phyloP scores from a whole-genome alignment of 208 protist genomes.

The Crithidia expoeki region DNA sequence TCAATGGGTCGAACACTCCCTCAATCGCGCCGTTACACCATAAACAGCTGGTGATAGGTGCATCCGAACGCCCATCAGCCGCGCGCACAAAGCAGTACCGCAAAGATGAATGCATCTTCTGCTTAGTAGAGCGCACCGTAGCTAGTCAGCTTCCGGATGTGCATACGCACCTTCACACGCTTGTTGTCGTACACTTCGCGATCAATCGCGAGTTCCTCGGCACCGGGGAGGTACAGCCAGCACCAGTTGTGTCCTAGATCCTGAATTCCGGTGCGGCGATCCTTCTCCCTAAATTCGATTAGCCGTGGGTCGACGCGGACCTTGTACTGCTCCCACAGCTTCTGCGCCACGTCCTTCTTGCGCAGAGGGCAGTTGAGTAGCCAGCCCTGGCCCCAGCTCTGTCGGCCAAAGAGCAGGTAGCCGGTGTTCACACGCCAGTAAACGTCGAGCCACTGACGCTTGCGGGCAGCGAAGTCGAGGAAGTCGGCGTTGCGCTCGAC shows the following conservation, averaged over 20 bases:
- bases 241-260: constrained; percentile 93
- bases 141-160: constrained; percentile 86
- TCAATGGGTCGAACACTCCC: no score
- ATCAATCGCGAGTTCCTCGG: constrained; percentile 89
- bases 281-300: constrained; percentile 90
- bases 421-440: constrained; percentile 94
- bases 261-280: constrained; percentile 89
- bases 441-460: constrained; percentile 92
- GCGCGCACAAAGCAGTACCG: no score
- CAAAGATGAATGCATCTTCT: no score
- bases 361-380: constrained; percentile 89
- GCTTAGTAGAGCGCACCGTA: constrained; percentile 80
- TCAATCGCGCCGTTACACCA: no score
- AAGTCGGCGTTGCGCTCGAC: constrained; percentile 89
- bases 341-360: constrained; percentile 89
- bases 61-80: no score
- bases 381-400: constrained; percentile 91
- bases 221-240: constrained; percentile 92
- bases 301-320: constrained; percentile 86
- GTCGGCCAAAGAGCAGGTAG: constrained; percentile 88
- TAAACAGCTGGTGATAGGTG: no score
- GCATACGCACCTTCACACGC: constrained; percentile 92
- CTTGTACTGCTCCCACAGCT: constrained; percentile 94
- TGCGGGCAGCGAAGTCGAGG: constrained; percentile 90
- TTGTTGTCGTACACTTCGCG: constrained; percentile 94